Evolutionary conservation across 2,329 filamentous ascomycete genomes (phyloP).

Genomic region (Ceratocystis variospora): DNA sequence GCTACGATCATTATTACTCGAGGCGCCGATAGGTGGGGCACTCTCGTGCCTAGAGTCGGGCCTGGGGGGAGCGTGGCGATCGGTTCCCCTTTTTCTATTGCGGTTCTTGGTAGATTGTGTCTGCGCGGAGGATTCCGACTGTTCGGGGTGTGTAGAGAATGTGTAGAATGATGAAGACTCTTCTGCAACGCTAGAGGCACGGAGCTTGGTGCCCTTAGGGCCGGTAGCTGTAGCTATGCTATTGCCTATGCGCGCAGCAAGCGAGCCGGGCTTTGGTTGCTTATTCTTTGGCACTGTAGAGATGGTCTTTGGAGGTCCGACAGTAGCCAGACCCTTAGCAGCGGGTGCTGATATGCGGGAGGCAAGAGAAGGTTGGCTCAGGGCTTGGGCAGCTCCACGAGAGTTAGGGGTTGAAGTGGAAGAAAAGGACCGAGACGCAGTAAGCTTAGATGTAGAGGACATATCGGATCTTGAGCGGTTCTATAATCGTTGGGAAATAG

Average conservation of each 20-base stretch:
- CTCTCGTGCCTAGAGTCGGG: not conserved
- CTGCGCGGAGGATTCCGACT: not conserved
- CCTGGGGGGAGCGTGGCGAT: not conserved
- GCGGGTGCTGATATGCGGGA: slow-evolving; percentile 17
- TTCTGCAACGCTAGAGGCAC: not conserved
- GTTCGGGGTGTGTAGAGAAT: not conserved
- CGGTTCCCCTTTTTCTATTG: not conserved
- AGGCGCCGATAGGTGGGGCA: not conserved
- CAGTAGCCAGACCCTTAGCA: slow-evolving; percentile 12
- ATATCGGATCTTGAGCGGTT: slow-evolving; percentile 5
- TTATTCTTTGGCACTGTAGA: not conserved
- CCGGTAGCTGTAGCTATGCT: slow-evolving; percentile 11
- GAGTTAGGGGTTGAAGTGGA: not conserved
- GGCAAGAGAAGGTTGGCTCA: slow-evolving; percentile 9
- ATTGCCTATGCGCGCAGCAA: slow-evolving; percentile 13
- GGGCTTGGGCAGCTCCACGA: not conserved
- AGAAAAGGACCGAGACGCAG: not conserved
- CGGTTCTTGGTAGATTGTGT: not conserved
- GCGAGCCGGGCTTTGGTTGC: slow-evolving; percentile 11
- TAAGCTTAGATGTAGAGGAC: not conserved
- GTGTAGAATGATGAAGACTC: slow-evolving; percentile 2
- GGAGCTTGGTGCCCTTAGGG: slow-evolving; percentile 15
- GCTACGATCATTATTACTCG: slow-evolving; percentile 21
- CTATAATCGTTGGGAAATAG: not conserved
- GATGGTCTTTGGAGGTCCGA: slow-evolving; percentile 14